Conservation (phyloP, 1,284 basidiomycete genomes). For the Fistulina hepatica region DNA sequence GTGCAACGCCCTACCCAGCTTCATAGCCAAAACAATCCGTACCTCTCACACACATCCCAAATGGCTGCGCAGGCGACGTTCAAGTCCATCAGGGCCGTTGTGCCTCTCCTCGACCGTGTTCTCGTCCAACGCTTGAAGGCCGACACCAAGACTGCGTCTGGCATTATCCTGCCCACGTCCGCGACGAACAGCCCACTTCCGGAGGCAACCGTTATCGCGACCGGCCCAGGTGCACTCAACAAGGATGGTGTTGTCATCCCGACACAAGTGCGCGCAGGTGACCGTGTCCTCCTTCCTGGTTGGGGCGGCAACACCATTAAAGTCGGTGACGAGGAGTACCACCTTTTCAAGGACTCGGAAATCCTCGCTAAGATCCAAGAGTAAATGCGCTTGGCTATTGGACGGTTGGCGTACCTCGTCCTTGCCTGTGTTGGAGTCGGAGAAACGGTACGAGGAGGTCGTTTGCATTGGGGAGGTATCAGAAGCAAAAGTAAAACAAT, state of each 20-base stretch:
- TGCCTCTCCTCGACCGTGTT: constrained; percentile 93
- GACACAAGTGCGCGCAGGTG: constrained; percentile 75
- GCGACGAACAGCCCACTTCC: constrained; percentile 78
- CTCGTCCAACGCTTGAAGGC: constrained; percentile 96
- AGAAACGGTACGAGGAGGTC: no score
- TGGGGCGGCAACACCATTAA: constrained; percentile 97
- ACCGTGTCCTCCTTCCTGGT: constrained; percentile 86
- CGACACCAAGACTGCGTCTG: constrained; percentile 88
- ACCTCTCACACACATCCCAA: constrained; percentile 11
- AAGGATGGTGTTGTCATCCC: constrained; percentile 80
- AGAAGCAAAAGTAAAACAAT: no score
- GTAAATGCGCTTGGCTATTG: no score
- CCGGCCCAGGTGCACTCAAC: constrained; percentile 85
- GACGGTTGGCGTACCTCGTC: no score
- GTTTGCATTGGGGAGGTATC: no score
- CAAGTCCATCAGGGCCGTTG: constrained; percentile 87
- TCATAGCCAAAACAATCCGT: no score
- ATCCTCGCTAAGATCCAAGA: constrained; percentile 97
- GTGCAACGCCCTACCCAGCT: no score
- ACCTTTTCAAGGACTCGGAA: constrained; percentile 90
- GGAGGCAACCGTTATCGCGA: constrained; percentile 93
- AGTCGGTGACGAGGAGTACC: constrained; percentile 97
- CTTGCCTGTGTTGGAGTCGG: no score
- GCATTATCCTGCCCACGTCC: constrained; percentile 89
- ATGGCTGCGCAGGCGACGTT: constrained; percentile 76